Conservation (phyloP, 75 land plant genomes). For the Picea glauca region DNA sequence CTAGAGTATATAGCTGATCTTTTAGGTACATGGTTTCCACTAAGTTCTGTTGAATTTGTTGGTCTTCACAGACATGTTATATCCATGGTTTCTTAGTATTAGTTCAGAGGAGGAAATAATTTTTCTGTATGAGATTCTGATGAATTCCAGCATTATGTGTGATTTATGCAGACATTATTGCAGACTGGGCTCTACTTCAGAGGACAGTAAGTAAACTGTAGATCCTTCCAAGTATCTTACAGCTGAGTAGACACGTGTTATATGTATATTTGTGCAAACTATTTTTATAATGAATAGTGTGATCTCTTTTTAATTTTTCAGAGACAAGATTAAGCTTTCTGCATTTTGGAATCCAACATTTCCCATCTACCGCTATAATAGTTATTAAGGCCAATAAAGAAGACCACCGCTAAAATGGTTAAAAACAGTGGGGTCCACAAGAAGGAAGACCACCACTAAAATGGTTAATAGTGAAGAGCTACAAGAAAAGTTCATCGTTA, state of each 20-base stretch:
- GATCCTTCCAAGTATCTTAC: background rate
- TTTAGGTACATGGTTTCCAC: background rate
- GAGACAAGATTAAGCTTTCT: no score
- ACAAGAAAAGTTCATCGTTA: no score
- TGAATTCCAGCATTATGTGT: slow-evolving; percentile 10
- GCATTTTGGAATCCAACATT: no score
- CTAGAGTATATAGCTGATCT: background rate
- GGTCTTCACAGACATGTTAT: background rate
- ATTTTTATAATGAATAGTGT: background rate
- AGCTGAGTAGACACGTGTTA: background rate
- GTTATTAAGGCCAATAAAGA: no score
- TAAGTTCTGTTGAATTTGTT: background rate
- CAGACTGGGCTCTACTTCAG: slow-evolving; percentile 67
- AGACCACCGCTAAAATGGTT: no score
- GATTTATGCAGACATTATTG: slow-evolving; percentile 70
- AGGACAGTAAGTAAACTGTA: slow-evolving; percentile 44
- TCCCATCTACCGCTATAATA: no score
- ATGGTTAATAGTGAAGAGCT: no score
- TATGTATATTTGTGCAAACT: background rate
- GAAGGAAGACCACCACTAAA: no score
- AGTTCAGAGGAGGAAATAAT: background rate
- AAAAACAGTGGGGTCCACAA: no score
- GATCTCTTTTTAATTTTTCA: no score
- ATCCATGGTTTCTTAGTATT: background rate
- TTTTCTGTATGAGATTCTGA: slow-evolving; percentile 13